A percentile compares a stretch with the other conserved stretches of the same genome.
Evolutionary conservation across 768 basidiomycete species (phyloP).

Genomic region (Russula earlei): DNA sequence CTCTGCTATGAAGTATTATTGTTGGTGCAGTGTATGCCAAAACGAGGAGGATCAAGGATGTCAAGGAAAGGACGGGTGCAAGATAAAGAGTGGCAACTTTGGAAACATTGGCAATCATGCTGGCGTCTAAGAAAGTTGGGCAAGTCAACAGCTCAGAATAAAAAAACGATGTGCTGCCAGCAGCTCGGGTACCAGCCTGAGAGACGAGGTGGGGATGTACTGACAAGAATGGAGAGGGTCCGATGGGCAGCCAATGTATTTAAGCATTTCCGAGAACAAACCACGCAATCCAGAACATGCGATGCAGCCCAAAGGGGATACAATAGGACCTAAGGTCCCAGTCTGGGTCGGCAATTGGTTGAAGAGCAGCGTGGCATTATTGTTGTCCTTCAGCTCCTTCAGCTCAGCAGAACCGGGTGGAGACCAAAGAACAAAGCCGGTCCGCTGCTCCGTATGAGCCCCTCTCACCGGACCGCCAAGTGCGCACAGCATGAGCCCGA

Average conservation of each 20-base stretch:
- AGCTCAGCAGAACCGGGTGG: background rate
- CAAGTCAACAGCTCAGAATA: slow-evolving; percentile 16
- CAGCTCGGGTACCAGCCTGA: slow-evolving; percentile 4
- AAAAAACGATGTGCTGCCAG: slow-evolving; percentile 16
- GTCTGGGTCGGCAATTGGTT: background rate
- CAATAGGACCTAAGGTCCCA: background rate
- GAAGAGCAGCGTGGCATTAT: background rate
- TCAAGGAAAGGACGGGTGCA: slow-evolving; percentile 54
- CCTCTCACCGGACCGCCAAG: background rate
- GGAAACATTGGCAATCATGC: slow-evolving; percentile 64
- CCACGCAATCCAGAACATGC: background rate
- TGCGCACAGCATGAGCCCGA: background rate
- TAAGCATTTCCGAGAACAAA: slow-evolving; percentile 2
- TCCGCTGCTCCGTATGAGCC: background rate
- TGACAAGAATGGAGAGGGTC: background rate
- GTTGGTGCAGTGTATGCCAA: slow-evolving; percentile 64
- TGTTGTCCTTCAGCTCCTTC: no score
- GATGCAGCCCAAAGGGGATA: background rate
- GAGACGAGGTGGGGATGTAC: background rate
- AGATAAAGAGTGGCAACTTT: slow-evolving; percentile 61
- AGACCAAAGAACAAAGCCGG: background rate
- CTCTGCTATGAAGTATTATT: slow-evolving; percentile 47
- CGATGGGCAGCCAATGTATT: background rate
- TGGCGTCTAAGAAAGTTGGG: slow-evolving; percentile 22
- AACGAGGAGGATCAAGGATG: slow-evolving; percentile 54